Percentiles rank a stretch among this genome's conserved stretches.
These are phyloP conservation scores for Aspergillus homomorphus DNA, from an alignment of 495 filamentous ascomycete genomes.

Conservation along the genomic window DNA sequence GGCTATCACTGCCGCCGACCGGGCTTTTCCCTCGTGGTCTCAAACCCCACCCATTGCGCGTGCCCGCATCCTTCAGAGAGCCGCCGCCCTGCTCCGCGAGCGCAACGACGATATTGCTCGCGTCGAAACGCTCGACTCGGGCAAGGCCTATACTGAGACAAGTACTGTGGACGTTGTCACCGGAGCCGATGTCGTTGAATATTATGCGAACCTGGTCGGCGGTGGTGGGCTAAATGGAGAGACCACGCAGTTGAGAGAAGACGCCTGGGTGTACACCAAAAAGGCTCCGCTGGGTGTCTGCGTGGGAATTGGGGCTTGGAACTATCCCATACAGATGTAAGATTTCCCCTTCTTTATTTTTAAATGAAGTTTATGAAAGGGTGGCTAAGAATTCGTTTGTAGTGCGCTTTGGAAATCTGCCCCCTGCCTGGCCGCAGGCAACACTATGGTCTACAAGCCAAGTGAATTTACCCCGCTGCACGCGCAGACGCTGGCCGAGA, in stretches of 20 bases:
- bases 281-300: constrained; percentile 75
- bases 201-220: constrained; percentile 69
- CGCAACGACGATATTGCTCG: constrained; percentile 68
- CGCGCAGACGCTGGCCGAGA: constrained; percentile 62
- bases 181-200: constrained; percentile 73
- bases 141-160: constrained; percentile 72
- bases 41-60: constrained; percentile 60
- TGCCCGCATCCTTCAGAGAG: constrained; percentile 67
- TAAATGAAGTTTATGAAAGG: no score
- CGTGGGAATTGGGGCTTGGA: constrained; percentile 79
- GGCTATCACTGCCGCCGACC: constrained; percentile 58
- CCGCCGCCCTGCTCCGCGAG: constrained; percentile 61
- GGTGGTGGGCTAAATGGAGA: constrained; percentile 68
- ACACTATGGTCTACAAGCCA: constrained; percentile 85
- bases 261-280: constrained; percentile 71
- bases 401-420: constrained; percentile 82
- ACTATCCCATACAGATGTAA: constrained; percentile 81
- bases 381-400: not conserved
- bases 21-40: constrained; percentile 66
- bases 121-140: constrained; percentile 69
- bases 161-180: constrained; percentile 71
- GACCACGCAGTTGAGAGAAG: constrained; percentile 61
- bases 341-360: constrained; percentile 13
- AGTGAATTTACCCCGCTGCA: constrained; percentile 78
- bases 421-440: constrained; percentile 77